Conservation (phyloP, 176 grass and related monocot species). For the Urochloa ruziziensis region DNA sequence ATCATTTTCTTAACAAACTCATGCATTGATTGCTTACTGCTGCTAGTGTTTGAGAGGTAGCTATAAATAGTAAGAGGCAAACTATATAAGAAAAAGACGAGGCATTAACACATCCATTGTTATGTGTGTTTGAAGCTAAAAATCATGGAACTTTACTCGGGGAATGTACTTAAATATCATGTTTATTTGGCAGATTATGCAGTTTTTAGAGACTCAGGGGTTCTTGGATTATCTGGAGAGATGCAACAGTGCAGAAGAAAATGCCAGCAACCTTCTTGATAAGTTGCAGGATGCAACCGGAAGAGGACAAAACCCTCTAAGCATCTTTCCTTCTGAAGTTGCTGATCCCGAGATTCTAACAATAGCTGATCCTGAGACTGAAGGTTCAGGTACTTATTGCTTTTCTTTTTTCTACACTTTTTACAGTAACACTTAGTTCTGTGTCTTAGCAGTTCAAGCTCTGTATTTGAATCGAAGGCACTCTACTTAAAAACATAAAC, state of each 20-base stretch:
- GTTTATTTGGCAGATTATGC: conserved; percentile 74
- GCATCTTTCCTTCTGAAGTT: conserved; percentile 82
- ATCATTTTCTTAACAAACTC: neutral
- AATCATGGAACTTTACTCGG: neutral
- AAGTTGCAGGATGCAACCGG: conserved; percentile 98
- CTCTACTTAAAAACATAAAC: neutral
- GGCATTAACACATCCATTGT: neutral
- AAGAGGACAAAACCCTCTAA: conserved; percentile 77
- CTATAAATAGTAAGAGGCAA: neutral
- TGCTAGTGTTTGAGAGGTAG: neutral
- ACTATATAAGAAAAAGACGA: neutral
- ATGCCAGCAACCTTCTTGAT: conserved; percentile 80
- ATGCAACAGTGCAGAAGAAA: conserved; percentile 87
- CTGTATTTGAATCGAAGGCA: neutral
- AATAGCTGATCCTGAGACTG: conserved; percentile 73
- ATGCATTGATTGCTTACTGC: neutral
- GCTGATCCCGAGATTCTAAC: conserved; percentile 88
- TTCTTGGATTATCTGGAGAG: conserved; percentile 99
- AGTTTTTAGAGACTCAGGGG: conserved; percentile 98
- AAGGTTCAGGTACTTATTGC: conserved; percentile 55
- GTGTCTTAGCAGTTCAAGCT: conserved; percentile 9
- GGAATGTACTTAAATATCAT: conserved; percentile 9
- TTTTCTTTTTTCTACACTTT: neutral
- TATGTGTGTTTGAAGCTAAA: neutral
- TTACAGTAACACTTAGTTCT: neutral